phyloP scores from a whole-genome alignment of 495 filamentous ascomycete species.

The Xylaria palmicola region DNA sequence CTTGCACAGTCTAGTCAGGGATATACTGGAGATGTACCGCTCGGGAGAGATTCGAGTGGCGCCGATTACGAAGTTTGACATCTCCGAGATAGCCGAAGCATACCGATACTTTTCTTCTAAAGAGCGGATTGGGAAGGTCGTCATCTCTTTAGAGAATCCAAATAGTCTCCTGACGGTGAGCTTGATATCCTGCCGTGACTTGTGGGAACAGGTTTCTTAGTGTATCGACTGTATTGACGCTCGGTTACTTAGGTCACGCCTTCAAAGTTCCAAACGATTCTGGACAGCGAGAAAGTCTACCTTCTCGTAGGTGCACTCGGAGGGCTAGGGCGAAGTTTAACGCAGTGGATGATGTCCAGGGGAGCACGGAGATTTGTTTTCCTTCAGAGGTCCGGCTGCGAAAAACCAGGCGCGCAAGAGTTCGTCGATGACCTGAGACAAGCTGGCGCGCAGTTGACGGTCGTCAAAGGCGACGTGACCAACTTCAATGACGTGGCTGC shows the following conservation, averaged over 20 bases:
- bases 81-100: constrained; percentile 15
- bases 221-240: not conserved
- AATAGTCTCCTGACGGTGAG: not conserved
- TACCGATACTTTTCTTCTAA: constrained; percentile 19
- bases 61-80: constrained; percentile 15
- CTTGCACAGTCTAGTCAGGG: not conserved
- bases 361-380: constrained; percentile 51
- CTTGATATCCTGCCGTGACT: not conserved
- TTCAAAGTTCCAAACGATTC: not conserved
- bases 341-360: constrained; percentile 43
- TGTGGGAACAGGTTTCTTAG: no score
- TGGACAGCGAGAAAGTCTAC: constrained; percentile 41
- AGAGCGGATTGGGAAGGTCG: constrained; percentile 52
- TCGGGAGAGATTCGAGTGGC: constrained; percentile 2
- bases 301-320: constrained; percentile 53
- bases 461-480: constrained; percentile 27
- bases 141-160: constrained; percentile 39
- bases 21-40: constrained; percentile 20
- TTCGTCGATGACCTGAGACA: constrained; percentile 32
- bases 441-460: constrained; percentile 13
- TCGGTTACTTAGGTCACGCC: not conserved
- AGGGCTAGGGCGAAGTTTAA: constrained; percentile 52
- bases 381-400: constrained; percentile 44
- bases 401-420: constrained; percentile 18
- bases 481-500: constrained; percentile 16